These are phyloP conservation scores for Lachancea dasiensis DNA, from an alignment of 805 yeast species.

Conservation along the genomic window DNA sequence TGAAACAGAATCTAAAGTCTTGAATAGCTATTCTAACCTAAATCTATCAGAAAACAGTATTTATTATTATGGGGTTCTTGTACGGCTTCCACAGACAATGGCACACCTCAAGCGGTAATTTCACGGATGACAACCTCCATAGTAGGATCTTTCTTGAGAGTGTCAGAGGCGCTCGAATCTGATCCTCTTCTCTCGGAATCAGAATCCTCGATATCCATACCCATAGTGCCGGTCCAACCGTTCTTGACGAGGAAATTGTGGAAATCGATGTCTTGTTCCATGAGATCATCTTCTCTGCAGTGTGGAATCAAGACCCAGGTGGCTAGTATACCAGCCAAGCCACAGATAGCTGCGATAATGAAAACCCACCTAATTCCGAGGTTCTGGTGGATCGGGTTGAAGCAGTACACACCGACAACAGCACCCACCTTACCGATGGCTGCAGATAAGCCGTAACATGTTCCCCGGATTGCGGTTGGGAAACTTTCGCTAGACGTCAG, in stretches of 20 bases:
- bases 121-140: slow-evolving; percentile 1
- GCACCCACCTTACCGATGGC: slow-evolving; percentile 83
- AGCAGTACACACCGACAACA: slow-evolving; percentile 70
- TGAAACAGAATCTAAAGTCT: no score
- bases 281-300: slow-evolving; percentile 60
- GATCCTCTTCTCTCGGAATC: slow-evolving; percentile 1
- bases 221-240: slow-evolving; percentile 51
- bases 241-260: slow-evolving; percentile 50
- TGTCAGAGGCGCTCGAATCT: not conserved
- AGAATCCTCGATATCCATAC: slow-evolving; percentile 22
- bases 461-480: slow-evolving; percentile 75
- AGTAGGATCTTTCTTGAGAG: not conserved
- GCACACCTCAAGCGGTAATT: not conserved
- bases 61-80: not conserved
- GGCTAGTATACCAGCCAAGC: slow-evolving; percentile 54
- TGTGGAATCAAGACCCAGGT: slow-evolving; percentile 64
- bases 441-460: slow-evolving; percentile 68
- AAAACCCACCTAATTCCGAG: slow-evolving; percentile 71
- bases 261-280: slow-evolving; percentile 57
- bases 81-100: no score
- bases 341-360: slow-evolving; percentile 71
- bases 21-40: no score
- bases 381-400: slow-evolving; percentile 58
- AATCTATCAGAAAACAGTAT: not conserved
- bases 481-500: slow-evolving; percentile 58